These are phyloP conservation scores for Alternaria viburni DNA, from an alignment of 2,329 filamentous ascomycete species.

Conservation along the genomic window DNA sequence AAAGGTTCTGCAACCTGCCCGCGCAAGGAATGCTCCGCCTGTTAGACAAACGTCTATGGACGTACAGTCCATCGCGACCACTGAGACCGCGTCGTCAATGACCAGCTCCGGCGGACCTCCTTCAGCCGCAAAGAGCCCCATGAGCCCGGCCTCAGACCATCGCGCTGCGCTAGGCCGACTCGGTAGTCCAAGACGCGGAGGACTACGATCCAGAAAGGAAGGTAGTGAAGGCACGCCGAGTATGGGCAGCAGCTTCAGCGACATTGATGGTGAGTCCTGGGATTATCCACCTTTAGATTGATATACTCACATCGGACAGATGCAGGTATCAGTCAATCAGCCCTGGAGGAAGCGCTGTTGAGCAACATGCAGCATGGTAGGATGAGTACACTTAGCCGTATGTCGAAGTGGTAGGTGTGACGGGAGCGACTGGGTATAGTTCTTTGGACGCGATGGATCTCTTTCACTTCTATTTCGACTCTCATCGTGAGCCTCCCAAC, in stretches of 20 bases:
- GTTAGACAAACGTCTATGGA: slow-evolving; percentile 22
- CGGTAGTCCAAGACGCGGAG: slow-evolving; percentile 56
- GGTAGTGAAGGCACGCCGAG: slow-evolving; percentile 47
- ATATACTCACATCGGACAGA: slow-evolving; percentile 55
- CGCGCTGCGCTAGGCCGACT: slow-evolving; percentile 64
- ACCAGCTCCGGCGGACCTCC: slow-evolving; percentile 45
- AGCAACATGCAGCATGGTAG: slow-evolving; percentile 72
- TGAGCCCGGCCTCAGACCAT: slow-evolving; percentile 59
- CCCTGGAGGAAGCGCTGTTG: slow-evolving; percentile 77
- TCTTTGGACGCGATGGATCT: not conserved
- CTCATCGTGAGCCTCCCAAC: not conserved
- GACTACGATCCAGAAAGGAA: slow-evolving; percentile 28
- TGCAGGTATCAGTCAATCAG: slow-evolving; percentile 80
- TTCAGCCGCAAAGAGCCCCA: slow-evolving; percentile 25
- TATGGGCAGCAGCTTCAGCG: slow-evolving; percentile 79
- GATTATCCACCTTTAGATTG: not conserved
- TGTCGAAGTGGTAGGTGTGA: slow-evolving; percentile 57
- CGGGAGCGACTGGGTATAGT: slow-evolving; percentile 44
- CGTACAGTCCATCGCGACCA: slow-evolving; percentile 27
- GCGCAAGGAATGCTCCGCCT: slow-evolving; percentile 2
- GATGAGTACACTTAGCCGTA: slow-evolving; percentile 72
- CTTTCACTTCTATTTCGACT: not conserved
- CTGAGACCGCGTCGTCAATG: slow-evolving; percentile 60
- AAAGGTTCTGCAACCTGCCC: slow-evolving; percentile 8
- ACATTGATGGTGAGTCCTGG: slow-evolving; percentile 69